Evolutionary conservation across 179 eudicot species (phyloP), one percentile per base, ranked within the genome.

Genomic region (Actinidia polygama): DNA sequence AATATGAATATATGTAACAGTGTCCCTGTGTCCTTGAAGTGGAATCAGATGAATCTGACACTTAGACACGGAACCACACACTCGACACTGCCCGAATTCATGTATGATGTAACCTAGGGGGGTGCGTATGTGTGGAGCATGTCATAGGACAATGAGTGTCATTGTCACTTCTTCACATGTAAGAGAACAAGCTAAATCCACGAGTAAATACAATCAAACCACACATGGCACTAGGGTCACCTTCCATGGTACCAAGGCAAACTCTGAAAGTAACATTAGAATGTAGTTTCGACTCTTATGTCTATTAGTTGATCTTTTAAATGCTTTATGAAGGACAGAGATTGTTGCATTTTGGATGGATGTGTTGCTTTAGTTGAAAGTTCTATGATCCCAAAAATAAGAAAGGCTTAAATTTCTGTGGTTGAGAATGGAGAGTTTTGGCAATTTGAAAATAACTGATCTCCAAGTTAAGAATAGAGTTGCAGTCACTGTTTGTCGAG

Each of bases 121-220:
- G n/a, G n/a, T n/a, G n/a, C n/a, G 53, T 50, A 6, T 62, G 7
- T 62, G 18, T 16, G 19, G n/a, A 40, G 4, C n/a, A 3, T 50
- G 36, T 50, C 30, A 50, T 26, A 73, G 8, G 59, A 51, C 40
- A 51, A 16, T 46, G 18, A 51, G 59, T 68, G 76, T 77, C 77
- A 57, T 78, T 83, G 66, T 79, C 67, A 77, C 51, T 64, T 78
- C 75, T 77, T 74, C 46, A 83, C 85, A 78, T 69, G 85, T 70
- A 70, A 64, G 40, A 77, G 69, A 70, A 70, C 75, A 70, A 79
- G 47, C 77, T 73, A 70, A 73, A 61, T 58, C 59, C 77, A 83
- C 47, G 47, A 51, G 14, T 10, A 64, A 74, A 63, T 70, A 80
- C 83, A 80, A 70, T 18, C 51, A 44, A 63, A 80, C 36, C 69